Base-by-base conservation (phyloP, 129 eudicot genomes). In the Ambrosia trifida region DNA sequence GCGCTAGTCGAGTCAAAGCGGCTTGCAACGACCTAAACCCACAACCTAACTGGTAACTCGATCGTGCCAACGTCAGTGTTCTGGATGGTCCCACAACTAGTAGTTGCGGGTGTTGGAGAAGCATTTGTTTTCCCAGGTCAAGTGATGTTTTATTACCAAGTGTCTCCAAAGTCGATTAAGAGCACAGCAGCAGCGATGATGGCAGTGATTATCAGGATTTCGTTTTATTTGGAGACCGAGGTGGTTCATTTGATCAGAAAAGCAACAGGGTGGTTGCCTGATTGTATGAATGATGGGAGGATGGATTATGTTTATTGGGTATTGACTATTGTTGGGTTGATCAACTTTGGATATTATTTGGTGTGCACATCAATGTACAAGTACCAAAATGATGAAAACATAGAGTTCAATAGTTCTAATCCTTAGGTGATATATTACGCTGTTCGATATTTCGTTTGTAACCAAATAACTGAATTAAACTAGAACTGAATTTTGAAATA, bases 81-180 rank as follows among this genome's bases (percentile, higher is more conserved):
- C 33, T 91, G 97, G 97, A 70, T 91, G 33, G 82, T 81, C 4
- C 87, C 87, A 1, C 91, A 84, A 4, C 52, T 85, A 33, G 76
- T 57, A 5, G 11, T 85, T 4, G 80, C 72, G 20, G 97, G 95
- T 3, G 65, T 83, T 4, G 94, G 76, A 2, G 95, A 90, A 44
- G 95, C 91, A 1, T 87, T 90, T 73, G 79, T 72, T 50, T 87
- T 87, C 57, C 85, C 96, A 0, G 91, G 86, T 18, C 83, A 87
- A 41, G 84, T 81, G n/a, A 81, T 77, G 0, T 68, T 89, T 32
- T 85, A 78, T 28, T 91, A 88, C 51, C 85, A 85, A 46, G 97
- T 87, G 62, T 91, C 83, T 58, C 95, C 97, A 0, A 56, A 56
- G 2, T 30, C 81, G 1, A 64, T 91, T 3, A 91, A 88, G 72